phyloP scores from a whole-genome alignment of 1,139 yeast species.

The Taphrina pruni region DNA sequence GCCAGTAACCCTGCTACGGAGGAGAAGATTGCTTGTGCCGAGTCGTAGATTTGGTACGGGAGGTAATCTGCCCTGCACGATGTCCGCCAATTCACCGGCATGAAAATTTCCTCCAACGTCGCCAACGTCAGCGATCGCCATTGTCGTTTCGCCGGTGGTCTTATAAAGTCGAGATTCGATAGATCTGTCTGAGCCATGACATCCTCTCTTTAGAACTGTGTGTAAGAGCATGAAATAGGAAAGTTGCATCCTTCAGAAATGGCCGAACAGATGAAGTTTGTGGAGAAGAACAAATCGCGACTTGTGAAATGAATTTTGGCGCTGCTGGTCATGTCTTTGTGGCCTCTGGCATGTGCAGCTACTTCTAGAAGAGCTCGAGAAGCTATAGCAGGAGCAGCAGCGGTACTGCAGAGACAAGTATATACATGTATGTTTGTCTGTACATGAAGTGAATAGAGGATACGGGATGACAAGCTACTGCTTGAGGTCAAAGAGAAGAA shows the following conservation, averaged over 20 bases:
- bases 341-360: too few relatives aligned
- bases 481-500: slow-evolving; percentile 32
- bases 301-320: too few relatives aligned
- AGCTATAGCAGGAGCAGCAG: too few relatives aligned
- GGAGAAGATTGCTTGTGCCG: slow-evolving; percentile 53
- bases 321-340: too few relatives aligned
- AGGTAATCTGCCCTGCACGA: slow-evolving; percentile 52
- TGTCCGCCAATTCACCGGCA: slow-evolving; percentile 54
- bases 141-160: neutral
- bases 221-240: too few relatives aligned
- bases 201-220: neutral
- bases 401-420: neutral
- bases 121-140: neutral
- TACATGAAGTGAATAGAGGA: too few relatives aligned
- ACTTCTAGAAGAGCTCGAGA: too few relatives aligned
- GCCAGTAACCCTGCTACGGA: slow-evolving; percentile 54
- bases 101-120: slow-evolving; percentile 50
- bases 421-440: neutral
- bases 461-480: neutral
- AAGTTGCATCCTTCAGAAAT: too few relatives aligned
- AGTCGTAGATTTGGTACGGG: slow-evolving; percentile 53
- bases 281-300: too few relatives aligned
- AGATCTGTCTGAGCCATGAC: neutral
- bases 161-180: neutral
- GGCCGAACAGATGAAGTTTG: too few relatives aligned